Evolutionary conservation across 768 basidiomycete species (phyloP).

Genomic region (Dentipellis fragilis): DNA sequence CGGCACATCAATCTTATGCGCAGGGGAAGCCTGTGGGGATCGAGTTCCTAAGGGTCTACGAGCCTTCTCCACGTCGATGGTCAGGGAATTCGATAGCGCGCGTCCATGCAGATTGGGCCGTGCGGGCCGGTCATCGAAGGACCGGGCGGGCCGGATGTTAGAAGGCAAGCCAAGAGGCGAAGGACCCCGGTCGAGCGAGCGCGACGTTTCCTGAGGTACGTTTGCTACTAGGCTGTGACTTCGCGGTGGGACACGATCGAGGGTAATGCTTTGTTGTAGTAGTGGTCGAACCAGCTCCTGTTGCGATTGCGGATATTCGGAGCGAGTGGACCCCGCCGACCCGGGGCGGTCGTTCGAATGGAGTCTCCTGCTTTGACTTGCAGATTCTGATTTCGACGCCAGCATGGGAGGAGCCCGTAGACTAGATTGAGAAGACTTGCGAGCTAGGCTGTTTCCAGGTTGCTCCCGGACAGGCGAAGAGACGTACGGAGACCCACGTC

Average conservation of each 20-base stretch:
- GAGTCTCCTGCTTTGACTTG: neutral
- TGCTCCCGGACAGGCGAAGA: neutral
- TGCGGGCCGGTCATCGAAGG: constrained; percentile 18
- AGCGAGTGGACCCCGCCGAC: neutral
- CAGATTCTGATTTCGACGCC: neutral
- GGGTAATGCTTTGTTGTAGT: constrained; percentile 9
- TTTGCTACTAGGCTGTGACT: constrained; percentile 6
- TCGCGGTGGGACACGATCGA: constrained; percentile 13
- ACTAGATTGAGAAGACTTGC: constrained; percentile 1
- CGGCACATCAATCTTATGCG: constrained; percentile 58
- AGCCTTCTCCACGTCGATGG: constrained; percentile 22
- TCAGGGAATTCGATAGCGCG: constrained; percentile 15
- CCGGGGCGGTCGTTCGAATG: neutral
- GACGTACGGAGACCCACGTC: neutral
- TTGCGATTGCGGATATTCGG: neutral
- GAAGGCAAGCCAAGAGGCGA: neutral
- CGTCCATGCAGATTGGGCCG: neutral
- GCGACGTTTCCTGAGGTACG: neutral
- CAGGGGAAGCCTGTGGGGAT: constrained; percentile 19
- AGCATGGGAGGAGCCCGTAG: neutral
- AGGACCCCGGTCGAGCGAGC: neutral
- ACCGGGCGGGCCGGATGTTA: constrained; percentile 15
- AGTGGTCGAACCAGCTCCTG: constrained; percentile 3
- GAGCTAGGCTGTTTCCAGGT: neutral
- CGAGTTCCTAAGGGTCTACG: constrained; percentile 1